Conservation (phyloP, 2,329 filamentous ascomycete genomes). For the Diaporthe sp. region DNA sequence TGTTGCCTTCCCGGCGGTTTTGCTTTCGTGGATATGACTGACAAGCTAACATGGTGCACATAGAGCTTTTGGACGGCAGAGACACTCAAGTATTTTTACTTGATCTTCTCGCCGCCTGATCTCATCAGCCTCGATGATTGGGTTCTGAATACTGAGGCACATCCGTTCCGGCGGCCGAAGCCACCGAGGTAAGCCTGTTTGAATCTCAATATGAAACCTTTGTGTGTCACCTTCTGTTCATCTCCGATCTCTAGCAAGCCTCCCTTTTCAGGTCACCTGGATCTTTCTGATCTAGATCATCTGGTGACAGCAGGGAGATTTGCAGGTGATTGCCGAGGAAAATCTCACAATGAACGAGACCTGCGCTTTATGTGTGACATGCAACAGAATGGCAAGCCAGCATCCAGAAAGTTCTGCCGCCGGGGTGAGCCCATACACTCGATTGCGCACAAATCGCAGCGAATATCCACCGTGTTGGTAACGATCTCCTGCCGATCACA, state of each 20-base stretch:
- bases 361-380: background rate
- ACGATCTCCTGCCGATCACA: constrained; percentile 6
- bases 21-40: accelerated
- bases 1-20: background rate
- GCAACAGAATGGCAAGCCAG: background rate
- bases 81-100: constrained; percentile 73
- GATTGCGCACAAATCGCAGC: background rate
- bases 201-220: too few relatives aligned
- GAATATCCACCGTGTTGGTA: background rate
- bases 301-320: too few relatives aligned
- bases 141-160: constrained; percentile 56
- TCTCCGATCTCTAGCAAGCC: too few relatives aligned
- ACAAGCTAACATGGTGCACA: background rate
- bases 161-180: constrained; percentile 51
- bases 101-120: constrained; percentile 70
- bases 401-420: background rate
- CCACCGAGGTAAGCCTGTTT: too few relatives aligned
- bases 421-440: background rate
- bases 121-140: constrained; percentile 71
- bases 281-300: too few relatives aligned
- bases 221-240: too few relatives aligned
- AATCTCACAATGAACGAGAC: too few relatives aligned
- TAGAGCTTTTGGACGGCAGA: constrained; percentile 58
- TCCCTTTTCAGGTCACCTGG: too few relatives aligned
- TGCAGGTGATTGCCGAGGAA: too few relatives aligned